A percentile compares a stretch with the other conserved stretches of the same genome.
Evolutionary conservation across 2,329 filamentous ascomycete species (phyloP).

Genomic region (Gremmenia infestans): DNA sequence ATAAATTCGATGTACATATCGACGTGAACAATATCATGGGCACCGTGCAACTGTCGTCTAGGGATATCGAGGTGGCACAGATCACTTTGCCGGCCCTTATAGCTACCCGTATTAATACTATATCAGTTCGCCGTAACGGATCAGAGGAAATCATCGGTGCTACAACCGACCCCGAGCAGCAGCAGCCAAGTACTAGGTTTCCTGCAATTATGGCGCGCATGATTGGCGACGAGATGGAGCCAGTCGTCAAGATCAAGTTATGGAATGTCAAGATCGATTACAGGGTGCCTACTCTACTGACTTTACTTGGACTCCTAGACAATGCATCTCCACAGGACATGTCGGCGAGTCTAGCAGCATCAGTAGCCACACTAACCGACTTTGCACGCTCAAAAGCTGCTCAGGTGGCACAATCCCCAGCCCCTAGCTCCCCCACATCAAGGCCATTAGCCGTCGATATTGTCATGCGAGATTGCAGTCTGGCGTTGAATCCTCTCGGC

Average conservation of each 20-base stretch:
- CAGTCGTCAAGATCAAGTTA: conserved; percentile 80
- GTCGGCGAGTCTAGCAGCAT: conserved; percentile 70
- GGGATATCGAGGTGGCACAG: conserved; percentile 67
- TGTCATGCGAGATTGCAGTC: conserved; percentile 71
- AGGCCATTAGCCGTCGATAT: conserved; percentile 67
- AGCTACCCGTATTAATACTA: conserved; percentile 65
- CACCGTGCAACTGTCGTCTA: conserved; percentile 49
- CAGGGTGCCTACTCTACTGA: conserved; percentile 76
- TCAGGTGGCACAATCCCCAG: conserved; percentile 2
- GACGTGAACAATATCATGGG: conserved; percentile 68
- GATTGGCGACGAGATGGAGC: conserved; percentile 91
- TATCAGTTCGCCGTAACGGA: conserved; percentile 59
- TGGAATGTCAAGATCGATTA: conserved; percentile 86
- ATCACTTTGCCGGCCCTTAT: conserved; percentile 80
- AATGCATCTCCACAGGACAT: conserved; percentile 67
- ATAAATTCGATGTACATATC: conserved; percentile 55
- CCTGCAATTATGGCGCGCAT: conserved; percentile 82
- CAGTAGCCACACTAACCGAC: conserved; percentile 71
- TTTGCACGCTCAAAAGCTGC: conserved; percentile 45
- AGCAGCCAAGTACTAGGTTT: conserved; percentile 32
- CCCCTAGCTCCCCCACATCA: conserved; percentile 18
- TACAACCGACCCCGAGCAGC: conserved; percentile 27
- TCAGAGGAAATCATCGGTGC: conserved; percentile 67
- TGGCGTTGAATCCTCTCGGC: conserved; percentile 79
- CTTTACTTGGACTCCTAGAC: conserved; percentile 65